Conservation (phyloP, 768 basidiomycete species). For the Chiua virens region DNA sequence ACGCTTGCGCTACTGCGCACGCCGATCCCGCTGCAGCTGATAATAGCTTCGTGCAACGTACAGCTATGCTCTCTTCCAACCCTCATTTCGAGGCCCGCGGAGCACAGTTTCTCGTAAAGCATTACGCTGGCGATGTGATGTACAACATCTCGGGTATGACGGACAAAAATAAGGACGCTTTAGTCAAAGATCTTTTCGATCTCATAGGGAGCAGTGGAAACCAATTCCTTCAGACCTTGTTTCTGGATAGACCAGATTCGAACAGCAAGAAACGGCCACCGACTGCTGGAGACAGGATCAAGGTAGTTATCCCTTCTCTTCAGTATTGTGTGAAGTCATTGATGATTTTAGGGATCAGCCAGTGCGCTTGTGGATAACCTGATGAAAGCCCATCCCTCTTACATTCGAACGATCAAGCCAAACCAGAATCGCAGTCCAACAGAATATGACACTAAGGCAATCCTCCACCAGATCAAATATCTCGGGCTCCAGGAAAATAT, state of each 20-base stretch:
- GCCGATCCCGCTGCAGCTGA: conserved; percentile 96
- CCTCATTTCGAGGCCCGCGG: conserved; percentile 95
- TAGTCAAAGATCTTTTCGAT: conserved; percentile 93
- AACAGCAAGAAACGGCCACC: conserved; percentile 98
- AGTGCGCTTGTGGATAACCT: conserved; percentile 95
- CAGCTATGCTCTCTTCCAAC: conserved; percentile 76
- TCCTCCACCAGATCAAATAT: conserved; percentile 99
- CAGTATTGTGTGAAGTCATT: background rate
- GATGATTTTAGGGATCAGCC: conserved; percentile 68
- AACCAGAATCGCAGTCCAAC: conserved; percentile 92
- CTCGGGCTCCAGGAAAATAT: conserved; percentile 98
- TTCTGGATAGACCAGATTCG: conserved; percentile 93
- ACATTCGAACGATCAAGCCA: conserved; percentile 99
- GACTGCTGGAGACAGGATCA: conserved; percentile 97
- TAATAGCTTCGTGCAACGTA: conserved; percentile 93
- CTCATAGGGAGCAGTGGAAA: conserved; percentile 80
- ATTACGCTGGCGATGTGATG: conserved; percentile 98
- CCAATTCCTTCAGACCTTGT: conserved; percentile 82
- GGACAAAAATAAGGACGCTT: conserved; percentile 98
- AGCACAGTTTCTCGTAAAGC: conserved; percentile 89
- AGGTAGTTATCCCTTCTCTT: conserved; percentile 45
- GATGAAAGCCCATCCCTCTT: conserved; percentile 96
- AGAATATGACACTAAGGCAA: conserved; percentile 93
- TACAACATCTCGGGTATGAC: conserved; percentile 99
- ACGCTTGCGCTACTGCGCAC: conserved; percentile 98